These are phyloP conservation scores for Escovopsis weberi DNA, from an alignment of 2,329 filamentous ascomycete species.

Conservation along the genomic window DNA sequence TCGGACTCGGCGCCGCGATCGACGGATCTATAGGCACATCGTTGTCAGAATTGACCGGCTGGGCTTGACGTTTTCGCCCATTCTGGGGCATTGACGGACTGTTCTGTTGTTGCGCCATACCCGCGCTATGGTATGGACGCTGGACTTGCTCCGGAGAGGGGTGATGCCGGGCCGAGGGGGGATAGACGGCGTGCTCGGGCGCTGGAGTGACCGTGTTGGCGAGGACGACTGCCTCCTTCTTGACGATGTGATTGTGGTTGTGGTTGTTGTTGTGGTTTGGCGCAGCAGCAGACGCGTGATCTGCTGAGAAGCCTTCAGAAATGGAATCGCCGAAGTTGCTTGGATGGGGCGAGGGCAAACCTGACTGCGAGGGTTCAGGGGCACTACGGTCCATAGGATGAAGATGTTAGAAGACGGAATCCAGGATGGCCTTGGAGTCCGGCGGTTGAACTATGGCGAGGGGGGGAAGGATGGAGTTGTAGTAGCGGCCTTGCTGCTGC, in stretches of 20 bases:
- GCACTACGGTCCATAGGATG: conserved; percentile 45
- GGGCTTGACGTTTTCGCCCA: conserved; percentile 63
- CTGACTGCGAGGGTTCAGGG: conserved; percentile 73
- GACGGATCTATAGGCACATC: conserved; percentile 98
- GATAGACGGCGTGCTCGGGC: conserved; percentile 76
- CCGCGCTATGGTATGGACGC: conserved; percentile 68
- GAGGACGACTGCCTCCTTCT: conserved; percentile 64
- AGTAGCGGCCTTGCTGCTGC: conserved; percentile 1
- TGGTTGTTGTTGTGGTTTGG: too few relatives aligned
- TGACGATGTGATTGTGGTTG: conserved; percentile 54
- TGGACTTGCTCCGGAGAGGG: conserved; percentile 80
- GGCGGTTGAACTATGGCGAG: conserved; percentile 3
- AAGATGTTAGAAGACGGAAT: conserved; percentile 12
- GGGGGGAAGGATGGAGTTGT: conserved; percentile 3
- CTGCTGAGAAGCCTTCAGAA: conserved; percentile 79
- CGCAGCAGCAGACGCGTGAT: conserved; percentile 75
- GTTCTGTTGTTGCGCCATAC: conserved; percentile 94
- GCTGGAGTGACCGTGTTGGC: conserved; percentile 67
- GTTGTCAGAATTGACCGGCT: conserved; percentile 82
- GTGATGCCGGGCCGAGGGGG: conserved; percentile 60
- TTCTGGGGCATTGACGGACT: conserved; percentile 92
- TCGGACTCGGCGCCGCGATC: conserved; percentile 84
- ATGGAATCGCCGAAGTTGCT: conserved; percentile 51
- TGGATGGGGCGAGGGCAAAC: conserved; percentile 64
- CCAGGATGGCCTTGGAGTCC: conserved; percentile 11